These are phyloP conservation scores for Coemansia sp. DNA, from an alignment of 192 early-diverging fungal genomes.

Conservation along the genomic window DNA sequence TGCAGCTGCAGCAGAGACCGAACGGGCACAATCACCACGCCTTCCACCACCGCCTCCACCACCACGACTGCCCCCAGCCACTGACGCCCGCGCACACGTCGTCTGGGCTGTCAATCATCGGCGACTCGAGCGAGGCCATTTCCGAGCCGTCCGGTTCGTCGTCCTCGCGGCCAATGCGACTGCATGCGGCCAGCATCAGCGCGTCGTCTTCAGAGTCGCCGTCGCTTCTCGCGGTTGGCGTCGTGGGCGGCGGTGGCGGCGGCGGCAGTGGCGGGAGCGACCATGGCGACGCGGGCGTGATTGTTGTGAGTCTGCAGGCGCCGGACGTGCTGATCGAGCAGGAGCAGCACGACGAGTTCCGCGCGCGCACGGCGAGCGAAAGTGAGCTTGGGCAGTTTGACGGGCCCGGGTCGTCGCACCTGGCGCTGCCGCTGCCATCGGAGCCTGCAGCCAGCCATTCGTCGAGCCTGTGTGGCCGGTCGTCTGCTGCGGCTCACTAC, in stretches of 20 bases:
- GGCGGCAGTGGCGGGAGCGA: slow-evolving; percentile 3
- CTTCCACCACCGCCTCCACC: slow-evolving; percentile 31
- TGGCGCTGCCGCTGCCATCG: slow-evolving; percentile 46
- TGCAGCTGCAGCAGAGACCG: no score
- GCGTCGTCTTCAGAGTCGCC: slow-evolving; percentile 1
- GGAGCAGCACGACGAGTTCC: slow-evolving; percentile 31
- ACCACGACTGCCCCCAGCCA: slow-evolving; percentile 36
- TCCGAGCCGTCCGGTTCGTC: slow-evolving; percentile 10
- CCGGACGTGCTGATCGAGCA: slow-evolving; percentile 7
- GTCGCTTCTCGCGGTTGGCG: neutral
- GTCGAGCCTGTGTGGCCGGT: slow-evolving; percentile 38
- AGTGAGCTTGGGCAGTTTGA: slow-evolving; percentile 50
- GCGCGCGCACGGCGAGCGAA: slow-evolving; percentile 41
- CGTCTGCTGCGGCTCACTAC: slow-evolving; percentile 35
- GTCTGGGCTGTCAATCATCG: slow-evolving; percentile 21
- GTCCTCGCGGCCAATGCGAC: slow-evolving; percentile 22
- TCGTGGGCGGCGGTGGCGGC: neutral
- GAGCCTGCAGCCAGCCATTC: slow-evolving; percentile 19
- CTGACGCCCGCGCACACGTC: slow-evolving; percentile 44
- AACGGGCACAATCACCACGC: no score
- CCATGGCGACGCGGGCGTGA: neutral
- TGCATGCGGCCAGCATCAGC: slow-evolving; percentile 41
- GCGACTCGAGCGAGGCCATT: slow-evolving; percentile 1
- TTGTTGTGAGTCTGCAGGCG: no score
- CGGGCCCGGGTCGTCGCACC: slow-evolving; percentile 39